Evolutionary conservation across 148 eudicot species (phyloP), one percentile per base, ranked within the genome.

Genomic region (Amaranthus hypochondriacus): DNA sequence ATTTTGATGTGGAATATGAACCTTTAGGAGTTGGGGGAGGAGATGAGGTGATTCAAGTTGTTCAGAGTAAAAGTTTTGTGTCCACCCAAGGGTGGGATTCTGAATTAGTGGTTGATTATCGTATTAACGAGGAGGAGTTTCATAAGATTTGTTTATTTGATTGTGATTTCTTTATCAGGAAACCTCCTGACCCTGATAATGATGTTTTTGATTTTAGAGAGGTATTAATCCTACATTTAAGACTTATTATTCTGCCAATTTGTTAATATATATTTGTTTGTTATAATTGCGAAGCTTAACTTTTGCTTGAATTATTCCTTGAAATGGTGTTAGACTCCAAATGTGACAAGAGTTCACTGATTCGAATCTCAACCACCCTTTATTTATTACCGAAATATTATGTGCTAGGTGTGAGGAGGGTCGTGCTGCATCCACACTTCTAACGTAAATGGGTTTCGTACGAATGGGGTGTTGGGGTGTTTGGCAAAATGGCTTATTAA

Each of bases 161-260:
- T 81, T 94, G 98, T 68, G 98, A 94, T 84, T 92, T 94, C 80
- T 92, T 94, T 56, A 90, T 94, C 15, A 69, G 97, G 39, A 92
- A 85, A 59, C 93, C 97, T 13, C 93, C 87, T 44, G 97, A 92
- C 59, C 98, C 96, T 68, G 98, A 94, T 75, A 77, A 81, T 70
- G 98, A 92, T 81, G 97, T 92, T 6, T 94, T 81, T 39, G 98
- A 94, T 77, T 94, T 94, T 62, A 78, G 98, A 48, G 98, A 94
- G 97, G 98, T 93, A 15, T 54, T 46, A 8, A 1, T 54, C 18
- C 54, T 46, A 5, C 21, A 3, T 1, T 54, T 4, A 10, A 14
- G 12, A 12, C n/a, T 21, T 14, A 18, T 49, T 60, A 14, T 7
- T 28, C 44, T 5, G 4, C n/a, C 14, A 56, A 9, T 56, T 5